phyloP scores from a whole-genome alignment of 75 land plant genomes.

The Pinus albicaulis region DNA sequence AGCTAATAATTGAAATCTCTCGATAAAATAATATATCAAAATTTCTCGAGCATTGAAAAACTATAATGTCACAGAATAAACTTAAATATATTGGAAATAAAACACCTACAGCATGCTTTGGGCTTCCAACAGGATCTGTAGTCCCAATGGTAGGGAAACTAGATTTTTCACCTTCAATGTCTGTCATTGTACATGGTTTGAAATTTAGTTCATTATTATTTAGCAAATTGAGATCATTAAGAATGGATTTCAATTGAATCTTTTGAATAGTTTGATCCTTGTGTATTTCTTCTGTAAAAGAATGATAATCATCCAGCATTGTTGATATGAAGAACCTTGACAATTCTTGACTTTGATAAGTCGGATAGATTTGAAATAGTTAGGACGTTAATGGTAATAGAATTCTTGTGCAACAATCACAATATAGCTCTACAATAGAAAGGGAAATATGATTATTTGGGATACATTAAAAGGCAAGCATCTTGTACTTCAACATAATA shows the following conservation, averaged over 20 bases:
- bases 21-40: neutral
- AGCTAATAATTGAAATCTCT: neutral
- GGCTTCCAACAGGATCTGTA: neutral
- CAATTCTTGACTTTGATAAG: too few relatives aligned
- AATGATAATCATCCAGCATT: too few relatives aligned
- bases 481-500: neutral
- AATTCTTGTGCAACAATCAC: neutral
- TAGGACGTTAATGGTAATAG: neutral
- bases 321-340: too few relatives aligned
- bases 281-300: too few relatives aligned
- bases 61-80: neutral
- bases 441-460: neutral
- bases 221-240: neutral
- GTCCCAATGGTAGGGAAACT: constrained; percentile 1
- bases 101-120: neutral
- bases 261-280: neutral
- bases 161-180: neutral
- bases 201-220: neutral
- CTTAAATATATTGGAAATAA: neutral
- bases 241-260: neutral
- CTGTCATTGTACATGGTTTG: neutral
- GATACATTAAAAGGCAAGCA: neutral
- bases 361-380: constrained; percentile 1
- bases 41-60: neutral
- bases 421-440: constrained; percentile 1